phyloP scores from a whole-genome alignment of 2,329 filamentous ascomycete genomes.

The Decorospora gaudefroyi region DNA sequence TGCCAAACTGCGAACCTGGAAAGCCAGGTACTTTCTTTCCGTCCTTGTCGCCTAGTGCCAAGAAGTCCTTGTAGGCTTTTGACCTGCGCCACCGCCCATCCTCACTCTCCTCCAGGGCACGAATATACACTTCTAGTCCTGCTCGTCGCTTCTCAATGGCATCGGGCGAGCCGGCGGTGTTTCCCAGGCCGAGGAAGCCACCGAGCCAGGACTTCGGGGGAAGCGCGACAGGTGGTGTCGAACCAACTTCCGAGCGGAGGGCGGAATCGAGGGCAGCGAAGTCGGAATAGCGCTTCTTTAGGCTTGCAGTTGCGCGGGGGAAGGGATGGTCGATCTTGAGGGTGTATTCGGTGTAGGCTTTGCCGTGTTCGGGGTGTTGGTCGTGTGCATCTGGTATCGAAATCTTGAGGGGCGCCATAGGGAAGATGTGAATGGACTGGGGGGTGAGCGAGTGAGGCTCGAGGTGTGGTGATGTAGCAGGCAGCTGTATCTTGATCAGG shows the following conservation, averaged over 20 bases:
- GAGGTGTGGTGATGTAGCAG: not conserved
- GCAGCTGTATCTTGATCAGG: conserved; percentile 6
- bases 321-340: conserved; percentile 76
- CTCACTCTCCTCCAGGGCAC: conserved; percentile 71
- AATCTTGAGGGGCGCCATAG: conserved; percentile 54
- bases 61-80: conserved; percentile 71
- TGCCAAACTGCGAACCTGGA: conserved; percentile 45
- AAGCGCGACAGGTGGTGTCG: conserved; percentile 67
- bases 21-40: conserved; percentile 23
- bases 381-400: conserved; percentile 56
- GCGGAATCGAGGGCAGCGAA: conserved; percentile 69
- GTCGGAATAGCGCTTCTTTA: conserved; percentile 83
- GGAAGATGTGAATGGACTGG: not conserved
- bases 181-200: conserved; percentile 48
- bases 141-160: conserved; percentile 71
- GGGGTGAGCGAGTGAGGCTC: not conserved
- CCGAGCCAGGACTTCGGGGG: conserved; percentile 79
- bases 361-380: conserved; percentile 55
- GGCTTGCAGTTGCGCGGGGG: conserved; percentile 73
- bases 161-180: conserved; percentile 69
- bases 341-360: conserved; percentile 77
- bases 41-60: conserved; percentile 60
- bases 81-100: conserved; percentile 78
- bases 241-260: conserved; percentile 63
- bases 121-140: conserved; percentile 72